Conservation (phyloP, 306 rosid species). For the Ziziphus jujuba region DNA sequence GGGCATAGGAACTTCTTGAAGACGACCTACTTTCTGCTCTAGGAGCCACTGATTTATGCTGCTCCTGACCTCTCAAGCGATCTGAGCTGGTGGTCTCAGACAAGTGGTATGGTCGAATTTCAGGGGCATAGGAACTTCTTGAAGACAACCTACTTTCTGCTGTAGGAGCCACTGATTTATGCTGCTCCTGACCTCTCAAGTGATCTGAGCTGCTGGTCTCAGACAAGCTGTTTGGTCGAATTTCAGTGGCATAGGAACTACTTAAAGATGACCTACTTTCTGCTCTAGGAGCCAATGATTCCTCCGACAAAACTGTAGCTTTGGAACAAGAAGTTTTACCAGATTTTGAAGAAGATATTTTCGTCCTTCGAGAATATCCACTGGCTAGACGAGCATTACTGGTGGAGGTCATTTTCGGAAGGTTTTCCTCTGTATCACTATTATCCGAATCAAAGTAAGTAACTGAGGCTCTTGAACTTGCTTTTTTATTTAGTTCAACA, state of each 20-base stretch:
- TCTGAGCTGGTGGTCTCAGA: conserved; percentile 41
- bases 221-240: conserved; percentile 27
- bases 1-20: conserved; percentile 42
- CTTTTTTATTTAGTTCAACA: conserved; percentile 36
- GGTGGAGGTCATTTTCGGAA: conserved; percentile 37
- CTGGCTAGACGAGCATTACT: conserved; percentile 35
- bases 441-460: conserved; percentile 51
- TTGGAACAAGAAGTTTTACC: conserved; percentile 33
- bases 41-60: conserved; percentile 28
- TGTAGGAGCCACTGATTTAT: conserved; percentile 25
- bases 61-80: conserved; percentile 22
- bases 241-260: conserved; percentile 36
- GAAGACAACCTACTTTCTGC: conserved; percentile 50
- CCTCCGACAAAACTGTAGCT: conserved; percentile 22
- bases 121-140: conserved; percentile 37
- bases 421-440: conserved; percentile 54
- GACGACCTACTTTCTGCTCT: conserved; percentile 46
- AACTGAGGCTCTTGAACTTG: conserved; percentile 37
- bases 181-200: conserved; percentile 25
- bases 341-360: conserved; percentile 40
- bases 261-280: conserved; percentile 52
- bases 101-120: conserved; percentile 23
- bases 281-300: conserved; percentile 30
- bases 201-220: conserved; percentile 38
- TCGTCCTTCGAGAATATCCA: conserved; percentile 66